phyloP scores from a whole-genome alignment of 1,284 basidiomycete genomes.

The Sporisorium graminicola region DNA sequence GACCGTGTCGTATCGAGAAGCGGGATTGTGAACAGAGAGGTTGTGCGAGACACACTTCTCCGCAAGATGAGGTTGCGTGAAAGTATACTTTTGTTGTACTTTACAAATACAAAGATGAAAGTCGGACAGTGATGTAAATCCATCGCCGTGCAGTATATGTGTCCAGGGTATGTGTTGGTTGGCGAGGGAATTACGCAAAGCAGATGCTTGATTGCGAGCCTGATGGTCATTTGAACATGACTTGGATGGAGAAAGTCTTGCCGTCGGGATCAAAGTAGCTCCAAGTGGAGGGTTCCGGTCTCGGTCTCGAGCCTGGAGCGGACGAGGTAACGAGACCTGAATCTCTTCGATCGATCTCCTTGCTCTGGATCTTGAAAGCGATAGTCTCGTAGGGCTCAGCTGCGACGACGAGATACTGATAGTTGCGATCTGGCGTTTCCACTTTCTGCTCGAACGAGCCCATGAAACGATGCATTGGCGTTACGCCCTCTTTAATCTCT shows the following conservation, averaged over 20 bases:
- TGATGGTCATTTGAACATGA: slow-evolving; percentile 53
- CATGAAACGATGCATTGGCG: slow-evolving; percentile 94
- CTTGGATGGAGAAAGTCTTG: slow-evolving; percentile 64
- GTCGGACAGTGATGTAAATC: not conserved
- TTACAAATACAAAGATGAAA: slow-evolving; percentile 32
- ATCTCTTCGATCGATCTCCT: slow-evolving; percentile 83
- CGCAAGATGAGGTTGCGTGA: slow-evolving; percentile 2
- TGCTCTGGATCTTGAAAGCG: slow-evolving; percentile 96
- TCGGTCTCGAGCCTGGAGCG: slow-evolving; percentile 43
- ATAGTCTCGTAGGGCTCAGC: slow-evolving; percentile 99
- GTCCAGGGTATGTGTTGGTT: slow-evolving; percentile 12
- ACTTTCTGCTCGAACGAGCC: slow-evolving; percentile 97
- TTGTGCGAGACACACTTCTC: not conserved
- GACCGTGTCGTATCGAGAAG: not conserved
- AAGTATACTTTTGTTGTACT: slow-evolving; percentile 2
- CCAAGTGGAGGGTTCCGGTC: slow-evolving; percentile 63
- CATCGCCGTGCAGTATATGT: not conserved
- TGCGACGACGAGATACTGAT: slow-evolving; percentile 97
- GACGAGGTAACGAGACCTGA: slow-evolving; percentile 44
- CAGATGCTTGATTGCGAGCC: not conserved
- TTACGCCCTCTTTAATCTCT: slow-evolving; percentile 83
- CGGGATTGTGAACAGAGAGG: not conserved
- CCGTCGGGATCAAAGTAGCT: slow-evolving; percentile 61
- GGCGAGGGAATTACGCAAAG: not conserved
- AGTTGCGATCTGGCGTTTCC: slow-evolving; percentile 93